These are phyloP conservation scores for Stemphylium beticola DNA, from an alignment of 2,329 filamentous ascomycete genomes.

Conservation along the genomic window DNA sequence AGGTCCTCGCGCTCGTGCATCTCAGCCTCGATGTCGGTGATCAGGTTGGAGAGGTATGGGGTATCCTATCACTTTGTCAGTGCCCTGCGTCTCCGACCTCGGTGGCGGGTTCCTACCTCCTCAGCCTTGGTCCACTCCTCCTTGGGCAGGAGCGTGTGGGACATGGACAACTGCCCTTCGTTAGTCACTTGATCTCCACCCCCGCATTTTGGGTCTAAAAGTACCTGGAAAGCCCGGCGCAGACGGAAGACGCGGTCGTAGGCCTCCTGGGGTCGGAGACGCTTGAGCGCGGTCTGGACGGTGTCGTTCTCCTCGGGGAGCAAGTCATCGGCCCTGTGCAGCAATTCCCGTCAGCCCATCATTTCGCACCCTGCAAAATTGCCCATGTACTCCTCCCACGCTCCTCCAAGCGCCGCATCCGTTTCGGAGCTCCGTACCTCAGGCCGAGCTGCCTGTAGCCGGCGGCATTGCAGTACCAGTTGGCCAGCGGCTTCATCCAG, in stretches of 20 bases:
- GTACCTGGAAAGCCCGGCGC: slow-evolving; percentile 89
- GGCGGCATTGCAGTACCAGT: slow-evolving; percentile 87
- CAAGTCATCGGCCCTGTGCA: slow-evolving; percentile 84
- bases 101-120: slow-evolving; percentile 57
- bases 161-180: slow-evolving; percentile 64
- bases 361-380: slow-evolving; percentile 11
- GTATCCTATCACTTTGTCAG: slow-evolving; percentile 60
- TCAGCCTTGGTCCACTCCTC: slow-evolving; percentile 71
- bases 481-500: slow-evolving; percentile 79
- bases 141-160: slow-evolving; percentile 69
- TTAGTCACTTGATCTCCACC: slow-evolving; percentile 19
- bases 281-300: slow-evolving; percentile 87
- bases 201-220: slow-evolving; percentile 5
- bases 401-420: background rate
- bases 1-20: slow-evolving; percentile 70
- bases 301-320: slow-evolving; percentile 89
- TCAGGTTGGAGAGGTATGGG: slow-evolving; percentile 70
- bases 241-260: slow-evolving; percentile 99
- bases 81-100: background rate
- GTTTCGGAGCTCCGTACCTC: slow-evolving; percentile 65
- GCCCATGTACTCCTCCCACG: background rate
- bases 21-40: slow-evolving; percentile 72
- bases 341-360: slow-evolving; percentile 40
- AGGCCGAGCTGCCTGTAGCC: slow-evolving; percentile 94
- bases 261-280: slow-evolving; percentile 84